A percentile compares a stretch with the other conserved stretches of the same genome.
These are phyloP conservation scores for Herpotrichia juniperi DNA, from an alignment of 2,329 filamentous ascomycete genomes.

Conservation along the genomic window DNA sequence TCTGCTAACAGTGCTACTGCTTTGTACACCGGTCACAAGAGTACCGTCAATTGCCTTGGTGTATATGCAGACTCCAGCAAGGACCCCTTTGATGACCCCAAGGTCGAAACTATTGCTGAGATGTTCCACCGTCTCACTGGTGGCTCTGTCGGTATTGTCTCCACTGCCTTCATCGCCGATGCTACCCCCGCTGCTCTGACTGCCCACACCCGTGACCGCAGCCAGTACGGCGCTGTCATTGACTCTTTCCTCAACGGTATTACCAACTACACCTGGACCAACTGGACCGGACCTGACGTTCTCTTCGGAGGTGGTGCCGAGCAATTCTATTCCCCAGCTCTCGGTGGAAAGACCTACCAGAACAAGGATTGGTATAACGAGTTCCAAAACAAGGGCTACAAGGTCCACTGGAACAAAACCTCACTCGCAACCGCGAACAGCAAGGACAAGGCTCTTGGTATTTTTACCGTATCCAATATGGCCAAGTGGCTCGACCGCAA, in stretches of 20 bases:
- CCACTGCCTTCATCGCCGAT: slow-evolving; percentile 81
- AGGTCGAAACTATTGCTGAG: slow-evolving; percentile 83
- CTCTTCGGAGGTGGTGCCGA: slow-evolving; percentile 84
- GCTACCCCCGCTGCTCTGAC: slow-evolving; percentile 73
- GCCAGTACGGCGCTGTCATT: slow-evolving; percentile 73
- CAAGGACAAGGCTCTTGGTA: slow-evolving; percentile 71
- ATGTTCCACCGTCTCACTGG: slow-evolving; percentile 74
- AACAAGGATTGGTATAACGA: slow-evolving; percentile 74
- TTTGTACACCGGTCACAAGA: slow-evolving; percentile 84
- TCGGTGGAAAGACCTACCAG: slow-evolving; percentile 68
- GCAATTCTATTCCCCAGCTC: slow-evolving; percentile 66
- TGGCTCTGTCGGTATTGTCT: slow-evolving; percentile 67
- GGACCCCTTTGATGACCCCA: slow-evolving; percentile 79
- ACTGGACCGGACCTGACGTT: slow-evolving; percentile 76
- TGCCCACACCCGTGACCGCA: slow-evolving; percentile 71
- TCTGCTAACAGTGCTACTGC: slow-evolving; percentile 85
- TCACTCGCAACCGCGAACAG: slow-evolving; percentile 65
- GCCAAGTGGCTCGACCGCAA: slow-evolving; percentile 89
- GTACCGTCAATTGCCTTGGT: slow-evolving; percentile 79
- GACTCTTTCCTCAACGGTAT: slow-evolving; percentile 78
- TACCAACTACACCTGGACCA: slow-evolving; percentile 81
- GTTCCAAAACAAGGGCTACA: slow-evolving; percentile 75
- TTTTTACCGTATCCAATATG: slow-evolving; percentile 77
- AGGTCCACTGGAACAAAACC: slow-evolving; percentile 75
- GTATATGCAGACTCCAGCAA: slow-evolving; percentile 80